A percentile compares a stretch with the other conserved stretches of the same genome.
Conservation (phyloP, 345 rosid genomes). For the Mercurialis annua region DNA sequence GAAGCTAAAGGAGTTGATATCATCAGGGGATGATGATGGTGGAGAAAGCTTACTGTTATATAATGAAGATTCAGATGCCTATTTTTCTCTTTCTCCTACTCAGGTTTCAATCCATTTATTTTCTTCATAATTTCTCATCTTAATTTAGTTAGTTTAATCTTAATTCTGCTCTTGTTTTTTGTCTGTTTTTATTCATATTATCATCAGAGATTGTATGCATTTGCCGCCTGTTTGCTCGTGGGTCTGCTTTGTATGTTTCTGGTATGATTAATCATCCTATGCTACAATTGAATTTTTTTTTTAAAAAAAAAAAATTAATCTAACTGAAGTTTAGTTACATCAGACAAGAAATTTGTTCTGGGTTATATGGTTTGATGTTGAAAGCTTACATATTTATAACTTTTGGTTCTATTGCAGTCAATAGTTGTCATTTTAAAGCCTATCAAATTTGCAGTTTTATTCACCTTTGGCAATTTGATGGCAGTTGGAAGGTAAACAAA, state of each 20-base stretch:
- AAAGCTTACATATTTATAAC: background rate
- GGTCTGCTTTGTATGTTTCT: constrained; percentile 76
- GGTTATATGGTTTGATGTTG: background rate
- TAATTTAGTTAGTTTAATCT: background rate
- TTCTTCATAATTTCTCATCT: background rate
- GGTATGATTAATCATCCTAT: constrained; percentile 38
- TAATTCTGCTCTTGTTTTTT: constrained; percentile 17
- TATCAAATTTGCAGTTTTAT: constrained; percentile 80
- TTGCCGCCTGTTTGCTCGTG: constrained; percentile 54
- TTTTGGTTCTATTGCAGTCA: constrained; percentile 51
- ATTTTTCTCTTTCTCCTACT: constrained; percentile 62
- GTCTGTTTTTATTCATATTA: background rate
- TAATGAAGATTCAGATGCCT: constrained; percentile 69
- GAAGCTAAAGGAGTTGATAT: constrained; percentile 48
- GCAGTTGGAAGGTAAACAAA: constrained; percentile 82
- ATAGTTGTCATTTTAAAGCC: constrained; percentile 73
- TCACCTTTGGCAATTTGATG: constrained; percentile 82
- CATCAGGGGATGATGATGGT: constrained; percentile 50
- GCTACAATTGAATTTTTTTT: background rate
- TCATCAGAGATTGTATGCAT: constrained; percentile 74
- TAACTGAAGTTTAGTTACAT: background rate
- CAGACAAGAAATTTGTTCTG: background rate
- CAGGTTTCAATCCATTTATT: constrained; percentile 47
- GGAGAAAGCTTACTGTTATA: constrained; percentile 44
- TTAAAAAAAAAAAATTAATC: background rate